Percentiles rank a stretch among this genome's conserved stretches.
phyloP scores from a whole-genome alignment of 2,329 filamentous ascomycete genomes.

The Diaporthe sp. region DNA sequence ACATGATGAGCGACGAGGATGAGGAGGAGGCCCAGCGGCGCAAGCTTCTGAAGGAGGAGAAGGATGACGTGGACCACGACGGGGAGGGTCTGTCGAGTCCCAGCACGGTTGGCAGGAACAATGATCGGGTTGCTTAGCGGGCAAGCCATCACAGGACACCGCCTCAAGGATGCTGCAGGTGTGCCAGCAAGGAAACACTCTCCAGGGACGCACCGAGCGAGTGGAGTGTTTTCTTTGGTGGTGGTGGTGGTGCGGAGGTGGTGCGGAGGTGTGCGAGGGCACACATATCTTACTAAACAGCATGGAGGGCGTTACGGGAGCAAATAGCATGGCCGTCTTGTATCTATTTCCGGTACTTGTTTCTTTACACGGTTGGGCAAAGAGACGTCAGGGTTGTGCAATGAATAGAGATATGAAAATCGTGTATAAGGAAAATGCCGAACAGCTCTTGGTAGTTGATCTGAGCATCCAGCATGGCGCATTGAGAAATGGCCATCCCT shows the following conservation, averaged over 20 bases:
- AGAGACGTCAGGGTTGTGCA: not conserved
- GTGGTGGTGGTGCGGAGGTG: not conserved
- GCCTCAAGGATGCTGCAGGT: not conserved
- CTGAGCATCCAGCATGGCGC: not conserved
- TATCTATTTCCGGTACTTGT: conserved; percentile 9
- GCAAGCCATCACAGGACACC: not conserved
- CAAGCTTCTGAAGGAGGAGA: conserved; percentile 47
- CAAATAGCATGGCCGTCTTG: conserved; percentile 20
- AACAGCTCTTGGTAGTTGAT: not conserved
- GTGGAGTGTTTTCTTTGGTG: not conserved
- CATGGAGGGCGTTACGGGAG: conserved; percentile 32
- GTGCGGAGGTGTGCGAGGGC: not conserved
- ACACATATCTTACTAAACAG: conserved; percentile 1
- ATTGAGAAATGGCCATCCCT: too few species aligned
- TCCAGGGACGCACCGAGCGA: not conserved
- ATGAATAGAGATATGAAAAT: not conserved
- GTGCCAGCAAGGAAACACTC: not conserved
- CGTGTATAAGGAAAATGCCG: not conserved
- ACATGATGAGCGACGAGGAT: conserved; percentile 87
- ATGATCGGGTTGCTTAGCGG: conserved; percentile 45
- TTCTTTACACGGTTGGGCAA: not conserved
- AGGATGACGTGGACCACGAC: conserved; percentile 40
- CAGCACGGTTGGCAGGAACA: conserved; percentile 60
- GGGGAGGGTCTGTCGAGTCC: conserved; percentile 54
- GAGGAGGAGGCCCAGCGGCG: conserved; percentile 55